Base-by-base conservation (phyloP, 352 stramenopile genomes). In the Lagenidium sp. region DNA sequence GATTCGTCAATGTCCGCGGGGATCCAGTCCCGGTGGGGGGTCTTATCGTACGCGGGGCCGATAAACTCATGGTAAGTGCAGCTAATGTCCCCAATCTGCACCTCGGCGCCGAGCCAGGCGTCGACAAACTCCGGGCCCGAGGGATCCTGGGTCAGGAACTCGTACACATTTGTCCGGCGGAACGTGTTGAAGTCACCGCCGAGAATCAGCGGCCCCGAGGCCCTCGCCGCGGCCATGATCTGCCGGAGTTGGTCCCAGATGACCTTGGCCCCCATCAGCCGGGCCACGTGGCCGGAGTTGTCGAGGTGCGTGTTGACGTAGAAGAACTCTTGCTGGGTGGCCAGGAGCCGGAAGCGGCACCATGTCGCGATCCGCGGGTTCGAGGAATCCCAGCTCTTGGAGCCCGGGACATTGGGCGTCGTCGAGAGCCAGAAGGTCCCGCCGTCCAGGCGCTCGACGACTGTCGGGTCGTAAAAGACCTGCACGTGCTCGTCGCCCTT, bases 21-120 rank as follows among this genome's bases (percentile, higher is more conserved):
- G 72, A 47, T 94, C 48, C 48, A 55, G 28, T 55, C 48, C 20
- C 34, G 15, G 28, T 55, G 48, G 6, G 16, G 32, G 88, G 47
- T 88, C 65, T 21, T 88, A 61, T 57, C 49, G 36, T 47, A 57
- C 36, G 34, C 36, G 10, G 49, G 49, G n/a, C 81, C 81, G 19
- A 76, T 78, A 78, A 78, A 94, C 41, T 76, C 81, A 49, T 94
- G 81, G 59, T 94, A 94, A 40, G 81, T 91, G 68, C 73, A 88
- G 46, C 76, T 90, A 6, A 94, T 78, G 19, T 68, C 55, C 26
- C 81, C 81, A 50, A 90, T 82, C 34, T 82, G 57, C 38, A 70
- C 63, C 19, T 74, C 51, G 13, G 76, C 66, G 45, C 82, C 65
- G 2, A 68, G 66, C 81, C 81, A 94, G 3, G 81, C 69, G 55